Evolutionary conservation across 1,139 yeast species (phyloP).

Genomic region (Hanseniaspora gamundiae): DNA sequence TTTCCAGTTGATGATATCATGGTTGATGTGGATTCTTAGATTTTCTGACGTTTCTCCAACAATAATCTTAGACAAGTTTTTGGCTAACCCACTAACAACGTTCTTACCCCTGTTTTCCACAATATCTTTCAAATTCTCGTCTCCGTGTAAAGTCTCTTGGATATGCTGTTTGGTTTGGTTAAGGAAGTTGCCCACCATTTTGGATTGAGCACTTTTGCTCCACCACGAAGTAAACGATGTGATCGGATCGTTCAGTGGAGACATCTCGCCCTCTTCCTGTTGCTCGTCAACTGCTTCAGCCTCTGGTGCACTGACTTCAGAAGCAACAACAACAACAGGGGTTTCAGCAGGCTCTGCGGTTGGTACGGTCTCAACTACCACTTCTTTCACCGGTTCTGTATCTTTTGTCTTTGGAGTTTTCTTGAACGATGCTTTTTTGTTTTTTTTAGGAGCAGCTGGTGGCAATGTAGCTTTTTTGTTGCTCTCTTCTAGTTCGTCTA

Average conservation of each 20-base stretch:
- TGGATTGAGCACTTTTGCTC: slow-evolving; percentile 25
- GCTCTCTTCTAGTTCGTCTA: slow-evolving; percentile 61
- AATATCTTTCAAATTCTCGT: slow-evolving; percentile 19
- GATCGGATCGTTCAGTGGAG: slow-evolving; percentile 46
- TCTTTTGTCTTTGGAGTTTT: slow-evolving; percentile 8
- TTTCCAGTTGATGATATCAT: slow-evolving; percentile 67
- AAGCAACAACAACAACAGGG: neutral
- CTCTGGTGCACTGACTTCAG: neutral
- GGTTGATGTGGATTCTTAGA: slow-evolving; percentile 66
- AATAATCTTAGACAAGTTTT: slow-evolving; percentile 31
- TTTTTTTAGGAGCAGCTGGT: slow-evolving; percentile 3
- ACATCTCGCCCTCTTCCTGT: slow-evolving; percentile 12
- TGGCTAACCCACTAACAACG: slow-evolving; percentile 21
- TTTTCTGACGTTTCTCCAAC: slow-evolving; percentile 62
- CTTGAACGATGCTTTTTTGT: slow-evolving; percentile 6
- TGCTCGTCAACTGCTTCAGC: slow-evolving; percentile 12
- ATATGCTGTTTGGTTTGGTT: slow-evolving; percentile 11
- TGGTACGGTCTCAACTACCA: neutral
- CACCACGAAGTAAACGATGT: slow-evolving; percentile 72
- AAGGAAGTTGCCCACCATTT: slow-evolving; percentile 9
- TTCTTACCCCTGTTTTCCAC: neutral
- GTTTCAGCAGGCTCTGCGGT: neutral
- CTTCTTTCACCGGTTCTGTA: neutral
- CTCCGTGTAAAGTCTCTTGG: slow-evolving; percentile 8
- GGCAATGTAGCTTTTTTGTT: slow-evolving; percentile 13